Base-by-base conservation (phyloP, 768 basidiomycete species). In the Dictyophora rubrovolvata region DNA sequence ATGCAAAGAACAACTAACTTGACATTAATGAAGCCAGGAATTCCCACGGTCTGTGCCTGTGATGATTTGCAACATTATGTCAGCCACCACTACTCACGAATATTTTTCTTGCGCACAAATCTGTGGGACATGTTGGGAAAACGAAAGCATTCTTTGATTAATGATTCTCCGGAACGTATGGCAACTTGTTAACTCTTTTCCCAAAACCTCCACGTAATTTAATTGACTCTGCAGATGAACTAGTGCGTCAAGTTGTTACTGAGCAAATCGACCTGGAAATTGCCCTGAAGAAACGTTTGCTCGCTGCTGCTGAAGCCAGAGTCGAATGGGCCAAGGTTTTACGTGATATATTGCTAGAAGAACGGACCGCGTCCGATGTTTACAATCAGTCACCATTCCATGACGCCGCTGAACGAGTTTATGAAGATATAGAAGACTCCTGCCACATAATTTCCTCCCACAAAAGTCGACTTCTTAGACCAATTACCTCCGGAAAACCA, bases 261-360 rank as follows among this genome's bases (percentile, higher is more conserved):
- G 73, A 79, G 42, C 78, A 79, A 59, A 56, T 79, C 1, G 69
- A 73, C 62, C 64, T 77, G 37, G 78, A 79, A 60, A 70, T 80
- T 18, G 66, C 72, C 18, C 63, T 79, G 18, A 70, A 77, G 42
- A 64, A 73, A 57, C 70, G 76, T 20, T 67, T 79, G 49, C 68
- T 68, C 11, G 69, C 69, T n/a, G 74, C 76, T 10, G 67, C 77
- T 1, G 69, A 76, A 57, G 74, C 77, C 20, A 72, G 79, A 23
- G 69, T 80, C 16, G 71, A 73, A 42, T 79, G 78, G 78, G 76
- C 76, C 4, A 63, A 74, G 35, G 64, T 72, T n/a, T 63, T 77
- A 60, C 68, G 74, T 62, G 67, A 73, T 14, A 66, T 73, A 14
- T 62, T 77, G 16, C 53, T 68, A 33, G 66, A 60, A 6, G 61